These are phyloP conservation scores for Naumovozyma dairenensis DNA, from an alignment of 805 yeast species.

Conservation along the genomic window DNA sequence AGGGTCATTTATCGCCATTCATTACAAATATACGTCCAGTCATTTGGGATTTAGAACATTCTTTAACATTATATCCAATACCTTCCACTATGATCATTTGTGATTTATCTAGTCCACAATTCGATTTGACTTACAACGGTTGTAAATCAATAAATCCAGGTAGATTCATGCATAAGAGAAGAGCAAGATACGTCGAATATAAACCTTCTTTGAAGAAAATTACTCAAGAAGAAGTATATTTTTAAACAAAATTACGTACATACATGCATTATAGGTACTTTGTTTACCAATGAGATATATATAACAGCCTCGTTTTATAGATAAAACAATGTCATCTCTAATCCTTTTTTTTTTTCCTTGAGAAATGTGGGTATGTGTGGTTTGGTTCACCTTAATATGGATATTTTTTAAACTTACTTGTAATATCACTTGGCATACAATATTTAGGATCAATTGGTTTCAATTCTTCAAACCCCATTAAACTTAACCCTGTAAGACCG, in stretches of 20 bases:
- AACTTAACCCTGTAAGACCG: constrained; percentile 79
- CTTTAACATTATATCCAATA: constrained; percentile 63
- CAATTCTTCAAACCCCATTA: constrained; percentile 54
- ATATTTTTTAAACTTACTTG: constrained; percentile 30
- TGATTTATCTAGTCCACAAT: constrained; percentile 62
- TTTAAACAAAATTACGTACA: constrained; percentile 13
- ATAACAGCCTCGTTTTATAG: neutral
- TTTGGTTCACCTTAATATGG: constrained; percentile 16
- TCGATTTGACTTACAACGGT: constrained; percentile 72
- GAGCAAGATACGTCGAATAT: constrained; percentile 66
- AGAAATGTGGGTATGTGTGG: no score
- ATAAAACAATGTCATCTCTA: no score
- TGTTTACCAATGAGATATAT: neutral
- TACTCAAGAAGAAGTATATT: constrained; percentile 37
- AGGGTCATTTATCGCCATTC: constrained; percentile 82
- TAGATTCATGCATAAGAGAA: constrained; percentile 36
- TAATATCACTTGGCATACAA: constrained; percentile 56
- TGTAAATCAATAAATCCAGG: constrained; percentile 74
- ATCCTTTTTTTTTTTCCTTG: no score
- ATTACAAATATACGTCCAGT: constrained; percentile 49
- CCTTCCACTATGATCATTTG: constrained; percentile 59
- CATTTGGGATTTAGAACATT: constrained; percentile 59
- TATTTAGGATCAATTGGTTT: constrained; percentile 73
- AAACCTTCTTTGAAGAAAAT: constrained; percentile 47
- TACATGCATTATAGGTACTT: neutral